phyloP scores from a whole-genome alignment of 352 stramenopile species.

The Phytopythium kandeliae region DNA sequence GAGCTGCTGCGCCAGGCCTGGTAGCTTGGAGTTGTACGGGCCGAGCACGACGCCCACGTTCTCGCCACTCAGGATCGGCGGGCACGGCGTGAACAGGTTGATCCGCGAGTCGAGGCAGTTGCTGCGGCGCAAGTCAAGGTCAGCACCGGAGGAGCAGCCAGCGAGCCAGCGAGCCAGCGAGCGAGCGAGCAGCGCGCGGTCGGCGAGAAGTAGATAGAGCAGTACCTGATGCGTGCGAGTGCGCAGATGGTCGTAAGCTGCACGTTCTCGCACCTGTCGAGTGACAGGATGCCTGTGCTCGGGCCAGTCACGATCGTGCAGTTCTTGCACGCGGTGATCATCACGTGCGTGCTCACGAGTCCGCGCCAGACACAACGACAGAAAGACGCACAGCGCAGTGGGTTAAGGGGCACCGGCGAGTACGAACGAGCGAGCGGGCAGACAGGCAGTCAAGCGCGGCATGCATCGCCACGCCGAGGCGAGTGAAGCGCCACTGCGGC shows the following conservation, averaged over 20 bases:
- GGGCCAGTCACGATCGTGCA: conserved; percentile 95
- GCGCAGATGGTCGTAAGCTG: conserved; percentile 83
- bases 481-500: too few species aligned
- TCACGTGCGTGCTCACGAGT: conserved; percentile 71
- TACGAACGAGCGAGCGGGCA: neutral
- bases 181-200: too few species aligned
- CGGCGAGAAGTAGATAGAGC: neutral
- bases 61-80: conserved; percentile 92
- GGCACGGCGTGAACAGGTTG: conserved; percentile 89
- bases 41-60: conserved; percentile 93
- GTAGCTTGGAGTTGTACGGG: conserved; percentile 95
- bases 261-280: conserved; percentile 94
- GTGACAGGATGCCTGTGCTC: conserved; percentile 87
- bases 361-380: too few species aligned
- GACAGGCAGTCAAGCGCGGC: neutral
- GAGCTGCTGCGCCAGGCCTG: conserved; percentile 81
- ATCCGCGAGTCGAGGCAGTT: conserved; percentile 93
- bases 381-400: conserved; percentile 9
- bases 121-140: conserved; percentile 22
- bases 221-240: conserved; percentile 81
- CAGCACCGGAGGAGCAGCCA: too few species aligned
- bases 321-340: conserved; percentile 91
- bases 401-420: conserved; percentile 40
- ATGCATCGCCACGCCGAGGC: neutral
- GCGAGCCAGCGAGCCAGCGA: too few species aligned